Evolutionary conservation across 2,329 filamentous ascomycete species (phyloP), one percentile per base, ranked within the genome.

Genomic region (Calonectria montana): DNA sequence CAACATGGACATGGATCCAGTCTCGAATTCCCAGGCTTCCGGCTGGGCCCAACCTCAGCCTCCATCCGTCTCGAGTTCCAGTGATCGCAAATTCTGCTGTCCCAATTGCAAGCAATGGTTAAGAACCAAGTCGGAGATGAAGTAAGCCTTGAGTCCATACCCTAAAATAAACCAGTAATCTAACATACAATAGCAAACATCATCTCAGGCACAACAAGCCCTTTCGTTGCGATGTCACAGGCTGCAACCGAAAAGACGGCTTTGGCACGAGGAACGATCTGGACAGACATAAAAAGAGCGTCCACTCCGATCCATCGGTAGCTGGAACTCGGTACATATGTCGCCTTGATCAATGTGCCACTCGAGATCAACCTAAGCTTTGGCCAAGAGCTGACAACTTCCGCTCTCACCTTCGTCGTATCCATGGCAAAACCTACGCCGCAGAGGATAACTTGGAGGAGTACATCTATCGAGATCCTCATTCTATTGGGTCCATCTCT

Each of bases 341-440:
- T 57, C 72, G 41, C 10, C 70, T 79, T 50, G 79, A 70, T 0
- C 55, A 69, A 18, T 82, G 81, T 55, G 72, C 70, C 7, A 70
- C 72, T 8, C 81, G 77, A 47, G 65, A 64, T 7, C 29, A 35
- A 16, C 71, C 85, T 1, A 97, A 97, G 81, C 84, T 88, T 41
- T 98, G 94, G 94, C 93, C 93, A 1, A 90, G 96, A 25, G 86
- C 92, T 63, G 96, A 98, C 82, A 98, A 98, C 79, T 98, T 98
- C 81, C 92, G 92, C 72, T 91, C 93, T 41, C 96, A 98, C 80
- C 87, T 97, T 55, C 86, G 85, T 62, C 89, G 92, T 13, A 91
- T 94, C 77, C 95, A 98, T 80, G 73, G 74, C 0, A 80, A 82
- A 3, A 31, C 79, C 1, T 80, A 87, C 12, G 69, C 71, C 4